Base-by-base conservation (phyloP, 345 rosid species). In the Citrus glauca region DNA sequence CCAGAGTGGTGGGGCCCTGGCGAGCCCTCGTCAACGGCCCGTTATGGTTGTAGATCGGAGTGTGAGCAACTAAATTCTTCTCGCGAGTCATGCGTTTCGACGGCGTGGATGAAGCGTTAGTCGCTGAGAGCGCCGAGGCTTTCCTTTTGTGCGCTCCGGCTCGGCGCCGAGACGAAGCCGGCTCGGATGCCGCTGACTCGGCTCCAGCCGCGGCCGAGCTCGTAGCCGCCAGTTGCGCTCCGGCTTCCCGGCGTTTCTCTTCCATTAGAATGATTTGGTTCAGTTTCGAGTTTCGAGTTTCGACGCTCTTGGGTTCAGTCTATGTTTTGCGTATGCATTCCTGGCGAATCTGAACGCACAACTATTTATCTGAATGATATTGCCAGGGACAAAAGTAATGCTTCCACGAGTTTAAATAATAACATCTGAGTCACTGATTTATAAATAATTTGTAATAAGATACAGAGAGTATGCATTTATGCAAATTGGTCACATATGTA, bases 11-110 rank as follows among this genome's bases (percentile, higher is more conserved):
- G 1, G 99, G 99, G 4, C 85, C 88, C 71, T 93, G 97, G 53
- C 98, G 94, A 74, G 96, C 98, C 84, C 99, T 89, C 9, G 99
- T 97, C 79, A 97, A 78, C 9, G 99, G 99, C 0, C 99, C 99
- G 82, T 89, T 86, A 75, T 97, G 98, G 83, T 89, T 86, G 74
- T 97, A 97, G 83, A 90, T 81, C 84, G 88, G 90, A 57, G 89
- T 13, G 57, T 86, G 87, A 77, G 90, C 87, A 74, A 84, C 79
- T 53, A 85, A 82, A 82, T 80, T 83, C 88, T 97, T 97, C 85
- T 97, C 99, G 17, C 99, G 92, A 61, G 93, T 87, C 74, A 84
- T 79, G 75, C 98, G 88, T 78, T 94, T 94, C 38, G 98, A 89
- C 78, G 89, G 87, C 14, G 87, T 59, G 3, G 94, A 83, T 17